Conservation (phyloP, 176 grass and related monocot species). For the Carex littledalei region DNA sequence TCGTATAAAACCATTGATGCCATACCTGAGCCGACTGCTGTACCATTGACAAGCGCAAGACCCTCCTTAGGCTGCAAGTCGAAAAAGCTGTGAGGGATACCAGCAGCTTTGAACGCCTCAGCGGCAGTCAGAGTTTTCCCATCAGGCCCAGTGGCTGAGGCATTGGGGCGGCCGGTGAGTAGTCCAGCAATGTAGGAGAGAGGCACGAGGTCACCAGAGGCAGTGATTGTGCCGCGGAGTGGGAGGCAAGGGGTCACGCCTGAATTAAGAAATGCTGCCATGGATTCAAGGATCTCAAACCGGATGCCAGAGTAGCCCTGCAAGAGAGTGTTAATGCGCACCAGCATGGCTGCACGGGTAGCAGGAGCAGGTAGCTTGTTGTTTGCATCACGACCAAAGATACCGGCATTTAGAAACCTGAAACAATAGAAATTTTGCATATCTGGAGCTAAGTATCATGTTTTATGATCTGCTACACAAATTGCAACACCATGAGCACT, state of each 20-base stretch:
- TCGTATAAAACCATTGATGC: slow-evolving; percentile 80
- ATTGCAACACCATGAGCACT: background rate
- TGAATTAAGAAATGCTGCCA: slow-evolving; percentile 68
- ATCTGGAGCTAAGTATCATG: background rate
- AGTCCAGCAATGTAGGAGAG: slow-evolving; percentile 82
- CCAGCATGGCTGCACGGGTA: slow-evolving; percentile 64
- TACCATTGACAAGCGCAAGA: slow-evolving; percentile 88
- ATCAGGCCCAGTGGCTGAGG: slow-evolving; percentile 47
- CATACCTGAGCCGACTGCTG: slow-evolving; percentile 74
- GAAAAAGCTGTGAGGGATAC: slow-evolving; percentile 64
- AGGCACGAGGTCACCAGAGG: slow-evolving; percentile 69
- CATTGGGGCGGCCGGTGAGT: slow-evolving; percentile 61
- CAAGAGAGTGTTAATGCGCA: slow-evolving; percentile 80
- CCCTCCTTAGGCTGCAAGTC: slow-evolving; percentile 95
- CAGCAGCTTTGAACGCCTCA: slow-evolving; percentile 69
- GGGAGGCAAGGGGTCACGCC: slow-evolving; percentile 72
- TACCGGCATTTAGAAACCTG: slow-evolving; percentile 69
- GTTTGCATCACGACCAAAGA: slow-evolving; percentile 53
- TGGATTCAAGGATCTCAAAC: slow-evolving; percentile 82
- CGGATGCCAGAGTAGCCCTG: slow-evolving; percentile 89
- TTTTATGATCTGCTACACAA: slow-evolving; percentile 15
- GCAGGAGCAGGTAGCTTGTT: slow-evolving; percentile 56
- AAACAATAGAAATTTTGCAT: background rate
- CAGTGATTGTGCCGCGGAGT: slow-evolving; percentile 72
- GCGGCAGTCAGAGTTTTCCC: slow-evolving; percentile 50